Evolutionary conservation across 1,139 yeast species (phyloP), one percentile per base, ranked within the genome.

Genomic region (Suhomyces chickasaworum): DNA sequence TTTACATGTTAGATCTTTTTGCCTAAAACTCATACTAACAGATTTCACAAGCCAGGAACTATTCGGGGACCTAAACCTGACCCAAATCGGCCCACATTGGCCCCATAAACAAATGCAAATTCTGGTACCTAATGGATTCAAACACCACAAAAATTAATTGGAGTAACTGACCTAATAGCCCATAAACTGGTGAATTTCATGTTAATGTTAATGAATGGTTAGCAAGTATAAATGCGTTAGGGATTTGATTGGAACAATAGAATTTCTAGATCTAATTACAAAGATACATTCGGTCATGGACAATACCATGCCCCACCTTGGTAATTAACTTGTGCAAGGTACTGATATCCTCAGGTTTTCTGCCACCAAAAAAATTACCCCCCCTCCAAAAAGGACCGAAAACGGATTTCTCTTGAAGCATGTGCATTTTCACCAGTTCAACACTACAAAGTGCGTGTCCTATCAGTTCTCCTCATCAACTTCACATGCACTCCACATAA

Each of bases 381-480:
- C 17, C 32, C 16, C 32, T 17, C 17, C 32, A 33, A 33, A 13
- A 8, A 10, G 10, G 37, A 17, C 37, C 37, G 17, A 35, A 35
- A 35, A 12, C 30, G 35, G 35, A 23, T 31, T 44, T 31, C 21
- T 16, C 10, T 7, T 8, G 22, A 12, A 15, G 41, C 41, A 38
- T 30, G 36, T 38, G 41, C 41, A n/a, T 18, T 13, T 23, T 10
- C 12, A 18, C 20, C 2, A 15, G 40, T 37, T 23, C 34, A 27
- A 37, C 40, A 21, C 34, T 20, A 13, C 16, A 21, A 20, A 32
- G 32, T 29, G 42, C 44, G 36, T 27, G 37, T 23, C 13, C 31
- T 13, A 25, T 17, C 38, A 12, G 29, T 36, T 36, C 44, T 41
- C 44, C 44, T 36, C 44, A 36, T 35, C 30, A 41, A 17, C 39